Evolutionary conservation across 2,329 filamentous ascomycete species (phyloP), one percentile per base, ranked within the genome.

Genomic region (Lasiodiplodia hormozganensis): DNA sequence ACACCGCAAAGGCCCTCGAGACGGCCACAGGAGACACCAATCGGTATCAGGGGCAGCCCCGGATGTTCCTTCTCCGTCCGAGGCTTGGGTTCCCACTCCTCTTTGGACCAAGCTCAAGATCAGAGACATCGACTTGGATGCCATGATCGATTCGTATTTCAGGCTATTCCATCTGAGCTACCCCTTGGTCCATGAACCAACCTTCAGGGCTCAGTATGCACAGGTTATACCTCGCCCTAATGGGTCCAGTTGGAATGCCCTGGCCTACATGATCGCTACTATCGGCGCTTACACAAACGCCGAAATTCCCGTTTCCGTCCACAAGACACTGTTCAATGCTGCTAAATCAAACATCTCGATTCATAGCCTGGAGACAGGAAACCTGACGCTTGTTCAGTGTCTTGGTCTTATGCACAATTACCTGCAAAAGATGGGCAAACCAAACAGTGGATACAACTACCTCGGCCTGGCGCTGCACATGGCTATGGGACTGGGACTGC

Each of bases 361-460:
- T 65, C 77, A 82, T 52, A 78, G 81, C n/a, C 78, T 85, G 40
- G 84, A 85, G 68, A 82, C 80, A 28, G 84, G 84, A 23, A 85
- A 84, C 62, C 71, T 85, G 21, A 83, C 81, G 8, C 76, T 84
- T 10, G 83, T 85, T 2, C 84, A 85, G 71, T 80, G 80, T 1
- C 75, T 86, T 40, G 73, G 81, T 16, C 77, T 85, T 58, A 76
- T 85, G 71, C 82, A 82, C 68, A 85, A 85, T 67, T 84, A 84
- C 69, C 77, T 82, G 0, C 84, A 85, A 71, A 85, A 85, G 71
- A 77, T 82, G 34, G 82, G 85, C 72, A 84, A 84, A 69, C 84
- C 84, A 2, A 85, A 85, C 70, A 82, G 79, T 8, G 83, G 83
- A 10, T 85, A 82, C 76, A 85, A 83, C 60, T 84, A 83, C 69